phyloP scores from a whole-genome alignment of 2,329 filamentous ascomycete genomes.

The Fusarium proliferatum region DNA sequence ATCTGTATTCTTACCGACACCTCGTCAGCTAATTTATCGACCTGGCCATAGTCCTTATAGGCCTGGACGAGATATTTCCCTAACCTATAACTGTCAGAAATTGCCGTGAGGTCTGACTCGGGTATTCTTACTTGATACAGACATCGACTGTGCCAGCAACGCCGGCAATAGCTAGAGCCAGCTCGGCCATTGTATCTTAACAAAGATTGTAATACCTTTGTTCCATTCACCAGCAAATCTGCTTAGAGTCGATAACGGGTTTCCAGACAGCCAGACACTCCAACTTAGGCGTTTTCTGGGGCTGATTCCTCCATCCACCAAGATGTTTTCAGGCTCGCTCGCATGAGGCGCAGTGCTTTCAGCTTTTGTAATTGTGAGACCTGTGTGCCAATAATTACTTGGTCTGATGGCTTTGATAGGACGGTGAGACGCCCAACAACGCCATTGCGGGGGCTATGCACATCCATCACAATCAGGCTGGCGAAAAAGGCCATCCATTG shows the following conservation, averaged over 20 bases:
- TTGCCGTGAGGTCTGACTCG: no score
- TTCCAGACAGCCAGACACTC: not conserved
- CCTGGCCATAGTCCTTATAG: not conserved
- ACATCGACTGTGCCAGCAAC: not conserved
- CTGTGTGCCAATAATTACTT: not conserved
- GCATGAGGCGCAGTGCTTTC: no score
- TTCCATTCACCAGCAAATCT: not conserved
- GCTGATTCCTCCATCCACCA: not conserved
- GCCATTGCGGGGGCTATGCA: not conserved
- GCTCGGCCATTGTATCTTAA: not conserved
- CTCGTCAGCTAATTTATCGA: not conserved
- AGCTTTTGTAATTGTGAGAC: not conserved
- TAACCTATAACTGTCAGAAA: not conserved
- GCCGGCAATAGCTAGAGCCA: not conserved
- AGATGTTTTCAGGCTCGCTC: not conserved
- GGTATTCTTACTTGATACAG: not conserved
- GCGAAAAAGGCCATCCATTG: not conserved
- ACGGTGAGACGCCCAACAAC: not conserved
- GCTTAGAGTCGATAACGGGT: not conserved
- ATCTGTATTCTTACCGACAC: not conserved
- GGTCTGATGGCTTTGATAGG: not conserved
- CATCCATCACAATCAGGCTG: not conserved
- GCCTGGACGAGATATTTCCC: not conserved
- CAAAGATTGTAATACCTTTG: rapidly evolving
- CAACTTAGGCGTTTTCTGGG: not conserved